Percentiles rank a stretch among this genome's conserved stretches.
Evolutionary conservation across 148 eudicot genomes (phyloP).

Genomic region (Nepenthes mirabilis): DNA sequence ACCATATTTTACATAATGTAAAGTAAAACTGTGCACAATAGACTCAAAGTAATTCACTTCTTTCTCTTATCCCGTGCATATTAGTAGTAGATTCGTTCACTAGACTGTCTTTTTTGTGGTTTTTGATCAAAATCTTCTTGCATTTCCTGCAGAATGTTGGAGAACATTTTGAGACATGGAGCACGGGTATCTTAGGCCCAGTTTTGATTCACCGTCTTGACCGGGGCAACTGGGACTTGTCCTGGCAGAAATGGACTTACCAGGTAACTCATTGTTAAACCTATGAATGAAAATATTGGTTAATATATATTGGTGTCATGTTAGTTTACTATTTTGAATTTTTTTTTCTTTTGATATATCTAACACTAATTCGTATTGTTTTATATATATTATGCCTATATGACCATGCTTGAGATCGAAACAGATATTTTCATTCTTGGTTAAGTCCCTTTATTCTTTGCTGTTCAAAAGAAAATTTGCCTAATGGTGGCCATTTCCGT

Average conservation of each 20-base stretch:
- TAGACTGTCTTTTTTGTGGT: background rate
- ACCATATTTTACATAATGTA: too few relatives aligned
- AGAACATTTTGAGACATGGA: constrained; percentile 63
- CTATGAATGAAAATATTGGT: background rate
- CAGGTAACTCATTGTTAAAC: constrained; percentile 20
- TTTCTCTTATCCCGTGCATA: background rate
- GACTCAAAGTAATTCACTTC: background rate
- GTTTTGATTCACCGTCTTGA: constrained; percentile 46
- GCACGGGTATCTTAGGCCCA: constrained; percentile 43
- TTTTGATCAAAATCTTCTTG: background rate
- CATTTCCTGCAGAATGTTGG: constrained; percentile 53
- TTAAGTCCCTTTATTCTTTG: background rate
- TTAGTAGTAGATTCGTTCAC: background rate
- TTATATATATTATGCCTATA: too few relatives aligned
- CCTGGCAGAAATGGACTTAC: constrained; percentile 52
- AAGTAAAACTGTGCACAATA: too few relatives aligned
- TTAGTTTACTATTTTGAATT: background rate
- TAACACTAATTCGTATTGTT: too few relatives aligned
- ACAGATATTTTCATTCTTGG: background rate
- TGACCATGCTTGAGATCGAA: too few relatives aligned
- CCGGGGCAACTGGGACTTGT: constrained; percentile 35
- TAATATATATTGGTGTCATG: background rate
- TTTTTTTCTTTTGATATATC: too few relatives aligned
- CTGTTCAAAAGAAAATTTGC: background rate
- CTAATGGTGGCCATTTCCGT: background rate